These are phyloP conservation scores for Solanum hybrid DNA, from an alignment of 305 asterid species.

Conservation along the genomic window DNA sequence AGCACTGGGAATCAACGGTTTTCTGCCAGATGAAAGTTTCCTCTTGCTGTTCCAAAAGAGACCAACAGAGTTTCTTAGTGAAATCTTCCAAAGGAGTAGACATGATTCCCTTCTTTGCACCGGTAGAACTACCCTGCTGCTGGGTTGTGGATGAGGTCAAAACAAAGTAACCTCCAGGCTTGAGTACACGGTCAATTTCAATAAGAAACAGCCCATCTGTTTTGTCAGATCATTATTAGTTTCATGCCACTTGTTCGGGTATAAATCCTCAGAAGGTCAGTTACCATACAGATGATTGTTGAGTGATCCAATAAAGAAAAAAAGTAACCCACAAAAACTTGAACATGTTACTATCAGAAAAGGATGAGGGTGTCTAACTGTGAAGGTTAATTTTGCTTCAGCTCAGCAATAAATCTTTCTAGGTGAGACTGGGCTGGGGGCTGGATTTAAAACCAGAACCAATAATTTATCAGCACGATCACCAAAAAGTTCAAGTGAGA, in stretches of 20 bases:
- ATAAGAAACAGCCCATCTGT: constrained; percentile 80
- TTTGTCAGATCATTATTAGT: constrained; percentile 24
- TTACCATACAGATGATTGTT: neutral
- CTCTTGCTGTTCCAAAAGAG: constrained; percentile 60
- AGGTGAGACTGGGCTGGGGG: neutral
- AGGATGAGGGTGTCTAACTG: neutral
- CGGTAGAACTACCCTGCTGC: constrained; percentile 38
- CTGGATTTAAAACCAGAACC: neutral
- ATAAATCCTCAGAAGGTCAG: neutral
- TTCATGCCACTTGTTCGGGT: neutral
- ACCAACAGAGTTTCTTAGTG: constrained; percentile 71
- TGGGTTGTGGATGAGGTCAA: constrained; percentile 64
- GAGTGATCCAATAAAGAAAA: neutral
- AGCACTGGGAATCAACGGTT: constrained; percentile 55
- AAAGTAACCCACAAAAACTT: neutral
- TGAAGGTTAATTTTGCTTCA: neutral
- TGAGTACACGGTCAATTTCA: constrained; percentile 87
- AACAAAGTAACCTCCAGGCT: constrained; percentile 93
- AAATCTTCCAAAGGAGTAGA: constrained; percentile 53
- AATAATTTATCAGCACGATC: neutral
- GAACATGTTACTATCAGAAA: neutral
- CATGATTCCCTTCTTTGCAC: constrained; percentile 38
- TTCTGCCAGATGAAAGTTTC: constrained; percentile 88
- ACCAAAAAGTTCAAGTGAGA: neutral
- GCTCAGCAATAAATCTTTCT: neutral